phyloP scores from a whole-genome alignment of 768 basidiomycete species.

The Lyophyllum decastes region DNA sequence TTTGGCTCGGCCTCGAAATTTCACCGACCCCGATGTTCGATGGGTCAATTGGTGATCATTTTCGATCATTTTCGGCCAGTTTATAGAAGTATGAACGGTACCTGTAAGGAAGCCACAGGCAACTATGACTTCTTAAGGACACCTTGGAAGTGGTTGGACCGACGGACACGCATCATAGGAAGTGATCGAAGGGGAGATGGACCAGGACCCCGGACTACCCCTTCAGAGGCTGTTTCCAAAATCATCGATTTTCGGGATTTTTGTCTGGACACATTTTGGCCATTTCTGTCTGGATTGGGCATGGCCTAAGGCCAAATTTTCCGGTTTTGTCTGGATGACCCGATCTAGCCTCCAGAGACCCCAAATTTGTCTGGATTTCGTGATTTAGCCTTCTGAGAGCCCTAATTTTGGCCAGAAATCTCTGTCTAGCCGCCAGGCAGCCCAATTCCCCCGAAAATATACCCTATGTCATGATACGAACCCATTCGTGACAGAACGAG shows the following conservation, averaged over 20 bases:
- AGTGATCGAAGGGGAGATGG: background rate
- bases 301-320: background rate
- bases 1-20: background rate
- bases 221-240: too few relatives aligned
- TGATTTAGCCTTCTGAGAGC: too few relatives aligned
- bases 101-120: background rate
- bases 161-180: background rate
- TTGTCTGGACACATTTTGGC: background rate
- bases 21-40: background rate
- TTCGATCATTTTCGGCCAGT: background rate
- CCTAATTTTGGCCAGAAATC: too few relatives aligned
- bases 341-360: too few relatives aligned
- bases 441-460: too few relatives aligned
- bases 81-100: background rate
- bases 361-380: too few relatives aligned
- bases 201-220: background rate
- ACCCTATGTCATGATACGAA: too few relatives aligned
- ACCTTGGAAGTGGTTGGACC: background rate
- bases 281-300: background rate
- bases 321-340: background rate
- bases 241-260: too few relatives aligned
- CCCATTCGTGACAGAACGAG: too few relatives aligned
- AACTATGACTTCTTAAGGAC: background rate
- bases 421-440: too few relatives aligned
- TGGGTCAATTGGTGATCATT: background rate